A percentile compares a stretch with the other conserved stretches of the same genome.
phyloP scores from a whole-genome alignment of 2,329 filamentous ascomycete species.

The Phialophora expanda region DNA sequence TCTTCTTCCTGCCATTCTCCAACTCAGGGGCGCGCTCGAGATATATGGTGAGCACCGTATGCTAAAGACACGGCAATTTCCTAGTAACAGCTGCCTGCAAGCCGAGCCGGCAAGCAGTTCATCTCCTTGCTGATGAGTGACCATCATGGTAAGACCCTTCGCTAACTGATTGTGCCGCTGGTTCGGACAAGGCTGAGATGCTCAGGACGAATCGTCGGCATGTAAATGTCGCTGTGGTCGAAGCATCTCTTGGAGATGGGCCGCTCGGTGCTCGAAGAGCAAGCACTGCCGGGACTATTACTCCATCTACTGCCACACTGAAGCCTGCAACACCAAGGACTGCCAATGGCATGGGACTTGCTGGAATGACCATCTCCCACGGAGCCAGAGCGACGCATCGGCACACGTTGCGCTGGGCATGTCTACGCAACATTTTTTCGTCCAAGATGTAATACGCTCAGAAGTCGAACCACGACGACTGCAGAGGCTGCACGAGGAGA shows the following conservation, averaged over 20 bases:
- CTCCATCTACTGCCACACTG: conserved; percentile 16
- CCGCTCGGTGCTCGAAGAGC: conserved; percentile 17
- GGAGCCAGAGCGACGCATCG: conserved; percentile 1
- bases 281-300: conserved; percentile 17
- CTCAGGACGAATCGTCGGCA: not conserved
- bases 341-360: conserved; percentile 12
- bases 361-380: conserved; percentile 15
- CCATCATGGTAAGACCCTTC: conserved; percentile 3
- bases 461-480: conserved; percentile 8
- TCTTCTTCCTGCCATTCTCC: not conserved
- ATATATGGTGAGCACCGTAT: not conserved
- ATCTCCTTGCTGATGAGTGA: not conserved
- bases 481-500: conserved; percentile 13
- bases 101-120: not conserved
- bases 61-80: not conserved
- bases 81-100: not conserved
- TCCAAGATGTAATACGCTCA: conserved; percentile 11
- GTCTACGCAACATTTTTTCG: conserved; percentile 11
- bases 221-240: conserved; percentile 13
- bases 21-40: not conserved
- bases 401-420: conserved; percentile 6
- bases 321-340: conserved; percentile 13
- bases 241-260: conserved; percentile 12
- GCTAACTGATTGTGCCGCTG: not conserved
- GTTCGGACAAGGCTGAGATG: not conserved